A percentile compares a stretch with the other conserved stretches of the same genome.
Evolutionary conservation across 139 green algal genomes (phyloP).

Genomic region (Chlorella vulgaris): DNA sequence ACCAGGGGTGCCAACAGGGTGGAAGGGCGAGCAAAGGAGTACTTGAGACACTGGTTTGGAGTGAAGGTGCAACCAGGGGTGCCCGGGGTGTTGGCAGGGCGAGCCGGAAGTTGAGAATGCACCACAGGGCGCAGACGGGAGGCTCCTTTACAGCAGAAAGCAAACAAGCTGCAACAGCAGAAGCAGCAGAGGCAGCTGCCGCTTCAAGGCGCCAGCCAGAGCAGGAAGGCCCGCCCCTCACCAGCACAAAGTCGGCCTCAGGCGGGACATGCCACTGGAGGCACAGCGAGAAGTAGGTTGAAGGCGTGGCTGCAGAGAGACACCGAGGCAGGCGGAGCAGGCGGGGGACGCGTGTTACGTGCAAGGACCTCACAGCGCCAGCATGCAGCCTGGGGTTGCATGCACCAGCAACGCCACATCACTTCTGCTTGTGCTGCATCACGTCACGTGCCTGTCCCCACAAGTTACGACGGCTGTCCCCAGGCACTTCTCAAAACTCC

Average conservation of each 20-base stretch:
- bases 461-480: no score
- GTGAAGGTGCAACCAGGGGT: neutral
- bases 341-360: neutral
- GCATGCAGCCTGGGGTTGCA: no score
- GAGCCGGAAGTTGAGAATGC: no score
- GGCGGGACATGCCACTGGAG: neutral
- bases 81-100: no score
- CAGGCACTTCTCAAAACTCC: no score
- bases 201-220: neutral
- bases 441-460: no score
- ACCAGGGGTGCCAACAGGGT: neutral
- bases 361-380: neutral
- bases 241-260: neutral
- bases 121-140: no score
- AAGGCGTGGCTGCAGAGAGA: neutral
- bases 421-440: no score
- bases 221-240: neutral
- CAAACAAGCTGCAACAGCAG: neutral
- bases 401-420: no score
- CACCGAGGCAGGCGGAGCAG: neutral
- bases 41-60: neutral
- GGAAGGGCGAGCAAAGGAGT: neutral
- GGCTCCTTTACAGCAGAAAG: no score
- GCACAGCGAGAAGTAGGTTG: slow-evolving; percentile 6
- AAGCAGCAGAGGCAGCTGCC: neutral